phyloP scores from a whole-genome alignment of 2,329 filamentous ascomycete species.

The Immersiporthe knoxdaviesiana region DNA sequence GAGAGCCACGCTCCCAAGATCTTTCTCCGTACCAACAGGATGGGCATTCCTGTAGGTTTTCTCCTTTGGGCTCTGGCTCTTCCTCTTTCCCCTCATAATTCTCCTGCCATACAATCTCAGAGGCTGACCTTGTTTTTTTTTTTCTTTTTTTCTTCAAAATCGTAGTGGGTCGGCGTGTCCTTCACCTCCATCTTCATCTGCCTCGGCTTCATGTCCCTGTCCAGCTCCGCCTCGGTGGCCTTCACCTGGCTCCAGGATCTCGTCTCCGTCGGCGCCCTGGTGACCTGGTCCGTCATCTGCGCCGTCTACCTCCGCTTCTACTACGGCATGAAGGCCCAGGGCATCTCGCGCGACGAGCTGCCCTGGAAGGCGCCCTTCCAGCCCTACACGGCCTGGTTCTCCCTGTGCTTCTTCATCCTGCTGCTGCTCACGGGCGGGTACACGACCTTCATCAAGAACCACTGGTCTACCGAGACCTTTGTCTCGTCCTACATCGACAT shows the following conservation, averaged over 20 bases:
- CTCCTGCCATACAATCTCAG: too few species aligned
- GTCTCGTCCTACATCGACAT: conserved; percentile 37
- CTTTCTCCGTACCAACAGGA: conserved; percentile 52
- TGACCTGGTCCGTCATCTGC: conserved; percentile 40
- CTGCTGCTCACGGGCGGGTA: conserved; percentile 23
- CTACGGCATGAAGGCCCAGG: conserved; percentile 35
- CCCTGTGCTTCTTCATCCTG: conserved; percentile 15
- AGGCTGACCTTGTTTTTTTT: conserved; percentile 30
- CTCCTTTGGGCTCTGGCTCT: not conserved
- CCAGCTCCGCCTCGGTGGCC: conserved; percentile 19
- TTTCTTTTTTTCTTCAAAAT: conserved; percentile 29
- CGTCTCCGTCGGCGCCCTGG: conserved; percentile 36
- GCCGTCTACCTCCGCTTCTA: conserved; percentile 37
- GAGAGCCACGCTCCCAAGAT: conserved; percentile 55
- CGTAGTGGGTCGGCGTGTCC: conserved; percentile 9
- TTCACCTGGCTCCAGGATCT: conserved; percentile 36
- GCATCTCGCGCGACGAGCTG: conserved; percentile 24
- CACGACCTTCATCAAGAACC: conserved; percentile 18
- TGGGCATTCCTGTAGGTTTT: conserved; percentile 42
- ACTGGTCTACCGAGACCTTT: conserved; percentile 34
- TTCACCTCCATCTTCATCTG: conserved; percentile 15
- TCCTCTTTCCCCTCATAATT: conserved; percentile 10
- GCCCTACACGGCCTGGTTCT: conserved; percentile 21
- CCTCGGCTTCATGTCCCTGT: conserved; percentile 22
- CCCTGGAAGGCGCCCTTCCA: conserved; percentile 16